These are phyloP conservation scores for Boletus reticuloceps DNA, from an alignment of 768 basidiomycete genomes.

Conservation along the genomic window DNA sequence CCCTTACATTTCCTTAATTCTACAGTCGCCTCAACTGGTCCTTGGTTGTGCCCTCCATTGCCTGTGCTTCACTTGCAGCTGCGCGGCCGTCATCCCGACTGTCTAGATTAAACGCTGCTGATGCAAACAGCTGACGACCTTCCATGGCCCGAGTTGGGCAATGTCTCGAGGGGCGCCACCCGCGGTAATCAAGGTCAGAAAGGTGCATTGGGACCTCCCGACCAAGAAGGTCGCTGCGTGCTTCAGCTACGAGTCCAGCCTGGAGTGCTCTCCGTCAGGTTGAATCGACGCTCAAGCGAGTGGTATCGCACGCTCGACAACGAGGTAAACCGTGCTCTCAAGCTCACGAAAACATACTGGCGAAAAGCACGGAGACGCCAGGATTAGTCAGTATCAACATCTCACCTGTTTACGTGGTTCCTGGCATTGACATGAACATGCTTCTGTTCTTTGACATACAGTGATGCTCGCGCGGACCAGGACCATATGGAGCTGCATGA, in stretches of 20 bases:
- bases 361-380: constrained; percentile 77
- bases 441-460: constrained; percentile 4
- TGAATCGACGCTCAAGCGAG: constrained; percentile 76
- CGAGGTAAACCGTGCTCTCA: constrained; percentile 78
- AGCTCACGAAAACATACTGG: constrained; percentile 86
- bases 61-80: constrained; percentile 4
- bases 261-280: constrained; percentile 70
- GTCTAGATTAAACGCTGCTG: constrained; percentile 4
- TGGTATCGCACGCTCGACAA: constrained; percentile 79
- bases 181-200: constrained; percentile 86
- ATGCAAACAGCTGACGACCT: constrained; percentile 65
- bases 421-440: constrained; percentile 7
- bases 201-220: constrained; percentile 68
- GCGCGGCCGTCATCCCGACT: constrained; percentile 3
- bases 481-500: constrained; percentile 89
- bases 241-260: constrained; percentile 84
- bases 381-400: constrained; percentile 45
- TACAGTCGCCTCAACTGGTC: constrained; percentile 9
- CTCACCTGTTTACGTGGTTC: neutral
- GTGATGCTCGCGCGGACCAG: constrained; percentile 77
- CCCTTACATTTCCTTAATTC: constrained; percentile 18
- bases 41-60: constrained; percentile 14
- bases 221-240: constrained; percentile 70
- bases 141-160: constrained; percentile 84
- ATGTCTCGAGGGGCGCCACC: constrained; percentile 80